A percentile compares a stretch with the other conserved stretches of the same genome.
Evolutionary conservation across 208 protist species (phyloP).

Genomic region (Trypanosoma scelopori): DNA sequence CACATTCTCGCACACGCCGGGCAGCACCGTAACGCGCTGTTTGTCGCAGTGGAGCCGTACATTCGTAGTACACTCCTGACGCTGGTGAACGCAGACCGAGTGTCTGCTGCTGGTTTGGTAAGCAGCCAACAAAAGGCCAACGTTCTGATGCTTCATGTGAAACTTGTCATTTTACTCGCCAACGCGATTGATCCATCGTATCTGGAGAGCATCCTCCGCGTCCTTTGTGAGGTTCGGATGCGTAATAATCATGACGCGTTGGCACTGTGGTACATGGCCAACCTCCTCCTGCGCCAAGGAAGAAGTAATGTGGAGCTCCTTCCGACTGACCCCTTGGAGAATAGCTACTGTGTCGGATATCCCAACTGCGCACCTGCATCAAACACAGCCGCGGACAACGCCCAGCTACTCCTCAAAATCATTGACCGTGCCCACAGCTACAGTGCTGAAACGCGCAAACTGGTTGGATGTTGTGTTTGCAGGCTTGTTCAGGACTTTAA

Average conservation of each 20-base stretch:
- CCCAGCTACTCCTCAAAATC: conserved; percentile 82
- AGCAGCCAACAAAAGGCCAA: conserved; percentile 84
- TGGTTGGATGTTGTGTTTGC: conserved; percentile 88
- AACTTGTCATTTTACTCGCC: conserved; percentile 75
- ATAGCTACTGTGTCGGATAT: conserved; percentile 82
- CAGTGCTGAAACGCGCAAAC: conserved; percentile 80
- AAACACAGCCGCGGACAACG: conserved; percentile 81
- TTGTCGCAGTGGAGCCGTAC: conserved; percentile 83
- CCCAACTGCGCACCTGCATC: conserved; percentile 75
- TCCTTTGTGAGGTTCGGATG: conserved; percentile 73
- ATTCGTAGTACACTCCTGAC: conserved; percentile 83
- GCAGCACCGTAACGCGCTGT: conserved; percentile 80
- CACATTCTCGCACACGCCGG: conserved; percentile 86
- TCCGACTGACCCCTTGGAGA: conserved; percentile 83
- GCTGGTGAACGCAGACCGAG: conserved; percentile 65
- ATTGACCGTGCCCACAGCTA: conserved; percentile 82
- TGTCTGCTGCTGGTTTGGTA: conserved; percentile 44
- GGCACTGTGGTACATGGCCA: conserved; percentile 87
- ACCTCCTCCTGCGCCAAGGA: conserved; percentile 78
- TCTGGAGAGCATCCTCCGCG: conserved; percentile 78
- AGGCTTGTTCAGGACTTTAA: conserved; percentile 91
- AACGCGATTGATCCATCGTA: conserved; percentile 79
- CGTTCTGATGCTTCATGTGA: conserved; percentile 88
- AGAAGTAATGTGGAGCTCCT: conserved; percentile 83
- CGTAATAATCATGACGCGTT: conserved; percentile 89